Evolutionary conservation across 331 rosid species (phyloP).

Genomic region (Pyracantha coccinea): DNA sequence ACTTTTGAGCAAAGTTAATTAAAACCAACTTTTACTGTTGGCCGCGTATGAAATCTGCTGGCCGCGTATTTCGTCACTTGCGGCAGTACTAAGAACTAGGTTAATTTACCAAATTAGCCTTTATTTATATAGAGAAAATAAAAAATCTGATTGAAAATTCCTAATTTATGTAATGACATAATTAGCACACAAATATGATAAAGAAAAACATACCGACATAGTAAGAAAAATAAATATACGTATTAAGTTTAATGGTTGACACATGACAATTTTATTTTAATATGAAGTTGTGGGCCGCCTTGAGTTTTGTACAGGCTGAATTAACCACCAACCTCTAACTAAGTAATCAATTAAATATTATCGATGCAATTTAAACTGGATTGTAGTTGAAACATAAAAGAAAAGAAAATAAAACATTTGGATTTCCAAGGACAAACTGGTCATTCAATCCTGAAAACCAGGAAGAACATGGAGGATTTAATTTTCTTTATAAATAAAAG

Average conservation of each 20-base stretch:
- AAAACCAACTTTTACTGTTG: constrained; percentile 11
- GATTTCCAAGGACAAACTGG: not conserved
- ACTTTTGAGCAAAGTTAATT: not conserved
- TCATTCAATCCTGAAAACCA: not conserved
- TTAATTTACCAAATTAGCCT: constrained; percentile 5
- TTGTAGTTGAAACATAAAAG: not conserved
- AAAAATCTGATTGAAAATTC: not conserved
- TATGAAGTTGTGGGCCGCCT: no score
- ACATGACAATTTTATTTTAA: no score
- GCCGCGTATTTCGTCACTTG: constrained; percentile 19
- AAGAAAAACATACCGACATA: no score
- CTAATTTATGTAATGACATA: not conserved
- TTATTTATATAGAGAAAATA: not conserved
- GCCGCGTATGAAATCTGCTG: constrained; percentile 25
- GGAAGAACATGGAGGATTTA: not conserved
- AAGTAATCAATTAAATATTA: no score
- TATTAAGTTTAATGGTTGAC: no score
- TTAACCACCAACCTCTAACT: no score
- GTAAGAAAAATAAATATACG: no score
- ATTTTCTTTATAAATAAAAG: not conserved
- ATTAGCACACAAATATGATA: not conserved
- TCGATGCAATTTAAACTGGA: not conserved
- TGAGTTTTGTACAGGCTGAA: no score
- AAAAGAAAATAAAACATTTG: not conserved
- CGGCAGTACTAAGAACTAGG: not conserved